Evolutionary conservation across 164 flowering plant species (phyloP).

Genomic region (Berberis thunbergii): DNA sequence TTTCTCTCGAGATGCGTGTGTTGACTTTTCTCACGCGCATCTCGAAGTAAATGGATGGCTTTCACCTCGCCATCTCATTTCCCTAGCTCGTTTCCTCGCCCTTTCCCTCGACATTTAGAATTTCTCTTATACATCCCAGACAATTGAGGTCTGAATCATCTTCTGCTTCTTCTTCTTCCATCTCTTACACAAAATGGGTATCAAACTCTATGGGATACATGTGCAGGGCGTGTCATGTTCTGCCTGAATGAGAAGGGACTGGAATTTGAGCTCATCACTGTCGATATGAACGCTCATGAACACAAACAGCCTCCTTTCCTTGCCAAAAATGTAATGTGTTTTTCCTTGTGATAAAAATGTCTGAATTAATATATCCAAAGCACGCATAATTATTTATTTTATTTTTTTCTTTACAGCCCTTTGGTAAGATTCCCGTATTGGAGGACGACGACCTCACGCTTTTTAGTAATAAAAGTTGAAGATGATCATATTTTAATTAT

Average conservation of each 20-base stretch:
- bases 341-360: background rate
- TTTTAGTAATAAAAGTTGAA: no score
- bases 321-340: constrained; percentile 24
- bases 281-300: constrained; percentile 32
- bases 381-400: background rate
- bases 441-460: no score
- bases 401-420: constrained; percentile 28
- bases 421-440: constrained; percentile 14
- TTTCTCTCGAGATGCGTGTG: no score
- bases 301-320: constrained; percentile 36
- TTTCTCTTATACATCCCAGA: no score
- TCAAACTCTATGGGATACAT: constrained; percentile 21
- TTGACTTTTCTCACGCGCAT: no score
- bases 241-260: constrained; percentile 32
- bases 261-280: constrained; percentile 34
- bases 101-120: no score
- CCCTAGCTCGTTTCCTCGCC: no score
- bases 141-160: no score
- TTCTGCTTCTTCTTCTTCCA: no score
- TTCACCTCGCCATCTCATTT: no score
- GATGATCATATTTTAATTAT: background rate
- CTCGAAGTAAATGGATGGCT: no score
- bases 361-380: background rate
- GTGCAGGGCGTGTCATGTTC: constrained; percentile 18
- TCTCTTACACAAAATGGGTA: constrained; percentile 4